These are phyloP conservation scores for Phytophthora tentaculata DNA, from an alignment of 352 stramenopile genomes.

Conservation along the genomic window DNA sequence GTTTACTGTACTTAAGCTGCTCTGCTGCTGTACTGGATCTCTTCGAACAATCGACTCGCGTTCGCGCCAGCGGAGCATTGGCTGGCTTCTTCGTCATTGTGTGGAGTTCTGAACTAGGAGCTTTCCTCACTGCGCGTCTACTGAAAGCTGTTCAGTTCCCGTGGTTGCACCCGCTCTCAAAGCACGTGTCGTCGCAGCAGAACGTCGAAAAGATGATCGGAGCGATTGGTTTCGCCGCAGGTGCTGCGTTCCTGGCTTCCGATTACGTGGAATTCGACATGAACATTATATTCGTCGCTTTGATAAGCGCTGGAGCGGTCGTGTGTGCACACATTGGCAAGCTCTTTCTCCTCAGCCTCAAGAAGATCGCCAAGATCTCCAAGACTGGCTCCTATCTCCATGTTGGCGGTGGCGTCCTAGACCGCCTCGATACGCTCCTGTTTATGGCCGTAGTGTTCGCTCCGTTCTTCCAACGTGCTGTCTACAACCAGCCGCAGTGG, in stretches of 20 bases:
- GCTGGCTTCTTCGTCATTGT: slow-evolving; percentile 61
- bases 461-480: slow-evolving; percentile 49
- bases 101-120: slow-evolving; percentile 63
- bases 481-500: slow-evolving; percentile 41
- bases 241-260: slow-evolving; percentile 34
- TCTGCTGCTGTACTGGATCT: slow-evolving; percentile 54
- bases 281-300: slow-evolving; percentile 33
- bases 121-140: slow-evolving; percentile 52
- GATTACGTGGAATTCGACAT: slow-evolving; percentile 52
- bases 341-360: slow-evolving; percentile 65
- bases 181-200: slow-evolving; percentile 57
- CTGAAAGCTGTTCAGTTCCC: slow-evolving; percentile 57
- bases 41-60: slow-evolving; percentile 46
- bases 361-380: slow-evolving; percentile 61
- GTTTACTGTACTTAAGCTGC: slow-evolving; percentile 56
- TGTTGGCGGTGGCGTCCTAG: slow-evolving; percentile 59
- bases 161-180: slow-evolving; percentile 61
- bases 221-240: slow-evolving; percentile 46
- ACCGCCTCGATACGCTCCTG: slow-evolving; percentile 64
- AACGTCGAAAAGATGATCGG: slow-evolving; percentile 69
- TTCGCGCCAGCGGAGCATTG: slow-evolving; percentile 36
- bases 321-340: slow-evolving; percentile 59
- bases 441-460: slow-evolving; percentile 65
- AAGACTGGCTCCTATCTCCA: slow-evolving; percentile 54
- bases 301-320: slow-evolving; percentile 43